Percentiles rank a stretch among this genome's conserved stretches.
Conservation (phyloP, 2,329 filamentous ascomycete genomes). For the Epichloe elymi region DNA sequence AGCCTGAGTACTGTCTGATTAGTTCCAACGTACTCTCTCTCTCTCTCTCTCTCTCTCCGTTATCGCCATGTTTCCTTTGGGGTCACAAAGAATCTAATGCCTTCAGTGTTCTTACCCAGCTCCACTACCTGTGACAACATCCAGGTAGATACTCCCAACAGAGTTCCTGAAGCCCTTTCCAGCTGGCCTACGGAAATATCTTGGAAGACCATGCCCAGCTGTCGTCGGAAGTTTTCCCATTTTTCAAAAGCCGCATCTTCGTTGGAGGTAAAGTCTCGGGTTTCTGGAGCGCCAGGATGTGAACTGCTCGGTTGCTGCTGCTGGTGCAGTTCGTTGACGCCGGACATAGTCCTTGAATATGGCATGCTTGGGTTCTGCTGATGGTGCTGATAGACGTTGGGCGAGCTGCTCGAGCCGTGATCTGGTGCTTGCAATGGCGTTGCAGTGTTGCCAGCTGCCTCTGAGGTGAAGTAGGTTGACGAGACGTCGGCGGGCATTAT, state of each 20-base stretch:
- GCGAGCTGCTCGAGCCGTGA: conserved; percentile 33
- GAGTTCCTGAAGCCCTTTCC: conserved; percentile 36
- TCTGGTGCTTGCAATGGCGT: conserved; percentile 37
- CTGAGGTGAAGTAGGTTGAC: conserved; percentile 56
- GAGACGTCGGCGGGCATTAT: conserved; percentile 41
- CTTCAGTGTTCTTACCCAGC: conserved; percentile 32
- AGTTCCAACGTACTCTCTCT: background rate
- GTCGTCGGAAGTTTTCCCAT: conserved; percentile 51
- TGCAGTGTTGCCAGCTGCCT: conserved; percentile 35
- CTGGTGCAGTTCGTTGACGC: conserved; percentile 32
- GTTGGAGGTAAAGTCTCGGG: conserved; percentile 43
- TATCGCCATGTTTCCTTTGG: background rate
- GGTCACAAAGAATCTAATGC: background rate
- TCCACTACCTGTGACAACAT: conserved; percentile 41
- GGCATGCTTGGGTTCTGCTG: conserved; percentile 42
- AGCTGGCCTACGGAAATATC: conserved; percentile 45
- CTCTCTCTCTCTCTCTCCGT: background rate
- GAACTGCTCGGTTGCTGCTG: conserved; percentile 1
- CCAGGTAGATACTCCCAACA: conserved; percentile 42
- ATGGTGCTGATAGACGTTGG: conserved; percentile 55
- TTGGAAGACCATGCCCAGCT: conserved; percentile 56
- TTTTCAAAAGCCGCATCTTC: conserved; percentile 49
- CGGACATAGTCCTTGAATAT: conserved; percentile 35
- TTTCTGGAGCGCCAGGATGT: conserved; percentile 31
- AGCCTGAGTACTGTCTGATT: conserved; percentile 31